Conservation (phyloP, 164 flowering plant genomes). For the Aristolochia fimbriata region DNA sequence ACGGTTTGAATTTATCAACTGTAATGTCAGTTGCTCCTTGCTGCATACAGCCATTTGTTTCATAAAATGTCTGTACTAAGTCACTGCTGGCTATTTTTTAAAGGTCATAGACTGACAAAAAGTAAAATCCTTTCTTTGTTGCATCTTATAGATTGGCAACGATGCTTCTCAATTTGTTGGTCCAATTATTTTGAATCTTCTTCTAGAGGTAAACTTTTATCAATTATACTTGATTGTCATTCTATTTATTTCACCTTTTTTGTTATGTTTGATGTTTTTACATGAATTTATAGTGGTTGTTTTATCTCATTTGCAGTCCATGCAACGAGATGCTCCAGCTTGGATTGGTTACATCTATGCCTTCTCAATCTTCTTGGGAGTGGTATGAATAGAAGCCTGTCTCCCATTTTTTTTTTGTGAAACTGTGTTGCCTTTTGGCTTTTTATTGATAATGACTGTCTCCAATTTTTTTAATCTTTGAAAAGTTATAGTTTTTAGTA, state of each 20-base stretch:
- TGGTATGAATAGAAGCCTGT: conserved; percentile 43
- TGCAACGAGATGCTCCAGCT: conserved; percentile 90
- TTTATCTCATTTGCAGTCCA: conserved; percentile 42
- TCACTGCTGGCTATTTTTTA: too few species aligned
- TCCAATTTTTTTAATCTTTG: background rate
- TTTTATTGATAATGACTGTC: too few species aligned
- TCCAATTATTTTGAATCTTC: conserved; percentile 48
- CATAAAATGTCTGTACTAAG: too few species aligned
- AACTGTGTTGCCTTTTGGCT: too few species aligned
- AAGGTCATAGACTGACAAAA: background rate
- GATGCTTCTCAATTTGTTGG: conserved; percentile 77
- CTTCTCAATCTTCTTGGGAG: conserved; percentile 80
- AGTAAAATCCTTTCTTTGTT: background rate
- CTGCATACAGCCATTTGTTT: background rate
- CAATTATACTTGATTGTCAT: conserved; percentile 1
- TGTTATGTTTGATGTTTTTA: background rate
- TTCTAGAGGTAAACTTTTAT: conserved; percentile 42
- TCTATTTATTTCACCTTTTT: background rate
- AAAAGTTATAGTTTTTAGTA: too few species aligned
- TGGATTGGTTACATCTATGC: conserved; percentile 93
- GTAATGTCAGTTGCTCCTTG: background rate
- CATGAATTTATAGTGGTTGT: too few species aligned
- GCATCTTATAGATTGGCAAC: conserved; percentile 42
- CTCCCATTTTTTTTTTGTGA: background rate
- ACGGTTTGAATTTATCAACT: too few species aligned